Percentiles rank a stretch among this genome's conserved stretches.
Conservation (phyloP, 345 rosid genomes). For the Combretum micranthum region DNA sequence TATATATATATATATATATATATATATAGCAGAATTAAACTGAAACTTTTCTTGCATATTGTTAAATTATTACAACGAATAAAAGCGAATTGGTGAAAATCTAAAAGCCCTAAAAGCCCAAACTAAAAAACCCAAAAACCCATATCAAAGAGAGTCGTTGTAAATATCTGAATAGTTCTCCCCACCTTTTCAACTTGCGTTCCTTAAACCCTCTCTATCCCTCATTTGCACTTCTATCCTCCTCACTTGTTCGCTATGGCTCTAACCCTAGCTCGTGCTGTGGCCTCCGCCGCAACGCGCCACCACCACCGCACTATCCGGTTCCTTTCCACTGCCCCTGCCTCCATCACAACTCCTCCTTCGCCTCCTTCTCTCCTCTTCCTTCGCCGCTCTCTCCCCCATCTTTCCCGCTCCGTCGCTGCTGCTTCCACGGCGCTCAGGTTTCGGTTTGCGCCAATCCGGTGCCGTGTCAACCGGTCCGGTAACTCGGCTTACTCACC, state of each 20-base stretch:
- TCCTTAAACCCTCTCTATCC: too few species aligned
- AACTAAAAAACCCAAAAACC: too few species aligned
- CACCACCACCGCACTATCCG: constrained; percentile 26
- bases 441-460: constrained; percentile 41
- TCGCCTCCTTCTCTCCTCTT: constrained; percentile 23
- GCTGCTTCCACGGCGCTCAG: constrained; percentile 20
- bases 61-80: too few species aligned
- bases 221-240: neutral
- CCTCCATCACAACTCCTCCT: constrained; percentile 30
- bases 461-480: constrained; percentile 69
- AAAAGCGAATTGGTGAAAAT: too few species aligned
- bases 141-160: too few species aligned
- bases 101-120: too few species aligned
- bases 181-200: too few species aligned
- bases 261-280: constrained; percentile 42
- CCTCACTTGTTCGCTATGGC: constrained; percentile 31
- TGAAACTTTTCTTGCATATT: too few species aligned
- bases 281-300: constrained; percentile 31
- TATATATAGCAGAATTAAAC: too few species aligned
- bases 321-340: constrained; percentile 22
- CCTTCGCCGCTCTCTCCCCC: constrained; percentile 25
- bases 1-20: too few species aligned
- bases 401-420: constrained; percentile 32
- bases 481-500: constrained; percentile 79
- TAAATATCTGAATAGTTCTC: too few species aligned